A percentile compares a stretch with the other conserved stretches of the same genome.
These are phyloP conservation scores for Citrus unshiu DNA, from an alignment of 345 rosid species.

Conservation along the genomic window DNA sequence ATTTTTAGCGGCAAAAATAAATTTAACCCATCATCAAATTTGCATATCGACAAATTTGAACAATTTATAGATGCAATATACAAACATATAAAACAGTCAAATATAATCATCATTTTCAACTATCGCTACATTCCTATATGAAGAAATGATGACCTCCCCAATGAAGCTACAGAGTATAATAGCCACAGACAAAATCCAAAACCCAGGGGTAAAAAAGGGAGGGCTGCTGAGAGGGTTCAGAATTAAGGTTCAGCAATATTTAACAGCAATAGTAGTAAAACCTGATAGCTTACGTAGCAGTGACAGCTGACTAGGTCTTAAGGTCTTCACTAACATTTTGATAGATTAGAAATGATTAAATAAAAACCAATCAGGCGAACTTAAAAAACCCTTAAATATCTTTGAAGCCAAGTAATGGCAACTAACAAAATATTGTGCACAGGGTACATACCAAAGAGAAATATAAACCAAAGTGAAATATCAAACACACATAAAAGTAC, in stretches of 20 bases:
- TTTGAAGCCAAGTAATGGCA: background rate
- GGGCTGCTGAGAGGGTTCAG: background rate
- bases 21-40: background rate
- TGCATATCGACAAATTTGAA: background rate
- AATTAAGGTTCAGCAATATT: background rate
- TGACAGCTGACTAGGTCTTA: background rate
- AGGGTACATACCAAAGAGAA: background rate
- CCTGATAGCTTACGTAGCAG: background rate
- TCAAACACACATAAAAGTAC: background rate
- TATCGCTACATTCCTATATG: background rate
- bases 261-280: background rate
- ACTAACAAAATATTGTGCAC: background rate
- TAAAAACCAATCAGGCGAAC: background rate
- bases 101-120: background rate
- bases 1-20: background rate
- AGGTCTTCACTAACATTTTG: background rate
- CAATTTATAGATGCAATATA: background rate
- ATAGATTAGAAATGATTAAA: background rate
- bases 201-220: too few species aligned
- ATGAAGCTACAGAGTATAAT: background rate
- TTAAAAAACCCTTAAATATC: background rate
- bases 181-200: background rate
- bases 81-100: background rate
- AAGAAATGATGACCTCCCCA: background rate
- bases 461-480: slow-evolving; percentile 4